Evolutionary conservation across 192 early-diverging fungal species (phyloP).

Genomic region (Podila clonocystis): DNA sequence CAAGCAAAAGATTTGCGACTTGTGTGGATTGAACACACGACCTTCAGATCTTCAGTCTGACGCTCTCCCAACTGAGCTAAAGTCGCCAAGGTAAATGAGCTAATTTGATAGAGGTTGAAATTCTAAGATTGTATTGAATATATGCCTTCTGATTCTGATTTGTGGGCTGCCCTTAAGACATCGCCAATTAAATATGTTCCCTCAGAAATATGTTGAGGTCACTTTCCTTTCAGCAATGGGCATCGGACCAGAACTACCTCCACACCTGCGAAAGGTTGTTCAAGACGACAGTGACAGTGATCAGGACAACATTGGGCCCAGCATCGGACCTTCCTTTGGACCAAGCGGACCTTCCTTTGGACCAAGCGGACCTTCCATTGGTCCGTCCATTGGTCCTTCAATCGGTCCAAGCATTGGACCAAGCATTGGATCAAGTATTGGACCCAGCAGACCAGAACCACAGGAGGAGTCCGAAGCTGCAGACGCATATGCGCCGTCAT

Average conservation of each 20-base stretch:
- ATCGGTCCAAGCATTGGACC: too few relatives aligned
- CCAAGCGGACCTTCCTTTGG: constrained; percentile 23
- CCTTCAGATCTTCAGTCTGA: constrained; percentile 64
- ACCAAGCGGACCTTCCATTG: constrained; percentile 34
- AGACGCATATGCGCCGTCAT: constrained; percentile 47
- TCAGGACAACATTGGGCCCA: constrained; percentile 31
- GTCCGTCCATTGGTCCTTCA: too few relatives aligned
- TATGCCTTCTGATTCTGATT: too few relatives aligned
- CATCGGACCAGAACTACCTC: constrained; percentile 58
- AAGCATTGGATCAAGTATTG: constrained; percentile 22
- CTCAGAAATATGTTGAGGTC: too few relatives aligned
- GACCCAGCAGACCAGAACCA: constrained; percentile 12
- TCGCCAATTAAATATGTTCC: too few relatives aligned
- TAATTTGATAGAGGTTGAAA: too few relatives aligned
- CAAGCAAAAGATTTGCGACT: constrained; percentile 3
- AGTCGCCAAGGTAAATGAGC: neutral
- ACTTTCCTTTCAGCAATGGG: constrained; percentile 22
- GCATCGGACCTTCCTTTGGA: constrained; percentile 25
- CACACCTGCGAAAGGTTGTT: constrained; percentile 36
- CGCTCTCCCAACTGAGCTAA: constrained; percentile 65
- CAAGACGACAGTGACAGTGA: constrained; percentile 14
- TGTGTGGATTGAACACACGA: constrained; percentile 45
- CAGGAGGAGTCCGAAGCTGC: constrained; percentile 4
- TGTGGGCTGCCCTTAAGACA: too few relatives aligned
- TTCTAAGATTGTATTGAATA: too few relatives aligned